Base-by-base conservation (phyloP, 305 asterid species). In the Solanum hybrid region DNA sequence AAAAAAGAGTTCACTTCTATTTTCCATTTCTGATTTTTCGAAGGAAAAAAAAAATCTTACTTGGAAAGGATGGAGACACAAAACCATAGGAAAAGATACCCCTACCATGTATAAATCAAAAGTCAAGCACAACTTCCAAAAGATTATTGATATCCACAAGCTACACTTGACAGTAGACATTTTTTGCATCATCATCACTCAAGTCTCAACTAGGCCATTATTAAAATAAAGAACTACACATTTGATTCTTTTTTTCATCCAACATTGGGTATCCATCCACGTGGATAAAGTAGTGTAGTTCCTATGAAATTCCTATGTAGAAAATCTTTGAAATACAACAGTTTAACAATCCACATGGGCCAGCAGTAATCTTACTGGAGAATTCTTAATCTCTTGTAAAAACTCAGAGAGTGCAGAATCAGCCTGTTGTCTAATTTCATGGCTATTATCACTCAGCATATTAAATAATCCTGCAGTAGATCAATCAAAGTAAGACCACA, bases 391-490 rank as follows among this genome's bases (percentile, higher is more conserved):
- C 93, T 96, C 98, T 94, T 96, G 98, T 89, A 96, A 96, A 94
- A 96, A 96, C 90, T 96, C 98, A 86, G 97, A 93, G 90, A 96
- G 98, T 41, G 98, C 98, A 15, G 98, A 96, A 95, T 96, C 98
- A 90, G 98, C 98, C 92, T 96, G 98, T 83, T 96, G 98, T 92
- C 98, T 93, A 93, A 96, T 96, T 91, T 96, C 98, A 90, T 94
- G 98, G 94, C 98, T 95, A 86, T 96, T 91, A 94, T 96, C 98
- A 90, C 98, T 96, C 87, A 96, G 94, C 98, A 96, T 96, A 92
- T 96, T 96, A 91, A 96, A 96, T 89, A 96, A 94, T 75, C 98
- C 98, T 96, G 95, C 91, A 89, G 90, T 88, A 92, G 90, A 88
- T 87, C 85, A 80, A 61, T 80, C 73, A 77, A 90, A 15, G 90